Percentiles rank a stretch among this genome's conserved stretches.
These are phyloP conservation scores for Talaromyces albobiverticillius DNA, from an alignment of 2,329 filamentous ascomycete species.

Conservation along the genomic window DNA sequence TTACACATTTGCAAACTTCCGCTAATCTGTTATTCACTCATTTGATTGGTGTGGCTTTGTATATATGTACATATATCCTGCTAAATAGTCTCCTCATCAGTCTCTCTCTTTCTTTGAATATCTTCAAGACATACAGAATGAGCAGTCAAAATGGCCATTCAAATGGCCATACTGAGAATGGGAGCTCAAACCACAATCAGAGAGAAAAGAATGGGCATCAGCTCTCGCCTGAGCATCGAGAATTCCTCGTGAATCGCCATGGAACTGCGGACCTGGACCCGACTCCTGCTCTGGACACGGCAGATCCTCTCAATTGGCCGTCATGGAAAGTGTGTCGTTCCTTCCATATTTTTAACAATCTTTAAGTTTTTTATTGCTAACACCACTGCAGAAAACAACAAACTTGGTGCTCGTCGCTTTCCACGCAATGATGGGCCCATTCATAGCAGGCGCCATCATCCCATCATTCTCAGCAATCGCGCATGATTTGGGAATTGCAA, in stretches of 20 bases:
- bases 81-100: neutral
- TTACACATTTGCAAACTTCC: neutral
- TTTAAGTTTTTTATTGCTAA: neutral
- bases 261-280: constrained; percentile 55
- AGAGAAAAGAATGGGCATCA: neutral
- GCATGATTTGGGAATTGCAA: constrained; percentile 46
- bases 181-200: neutral
- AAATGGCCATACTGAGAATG: neutral
- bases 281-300: constrained; percentile 47
- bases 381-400: constrained; percentile 44
- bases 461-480: constrained; percentile 55
- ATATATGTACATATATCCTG: neutral
- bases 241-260: constrained; percentile 53
- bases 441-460: constrained; percentile 54
- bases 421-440: constrained; percentile 57
- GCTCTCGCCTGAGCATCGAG: constrained; percentile 23
- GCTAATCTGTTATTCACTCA: neutral
- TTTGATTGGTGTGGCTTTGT: neutral
- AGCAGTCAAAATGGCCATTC: neutral
- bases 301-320: constrained; percentile 58
- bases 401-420: constrained; percentile 57
- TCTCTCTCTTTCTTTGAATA: too few relatives aligned
- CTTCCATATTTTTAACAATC: neutral
- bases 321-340: constrained; percentile 46
- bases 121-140: neutral